Percentiles rank a stretch among this genome's conserved stretches.
phyloP scores from a whole-genome alignment of 2,329 filamentous ascomycete genomes.

The Fusarium heterosporum region DNA sequence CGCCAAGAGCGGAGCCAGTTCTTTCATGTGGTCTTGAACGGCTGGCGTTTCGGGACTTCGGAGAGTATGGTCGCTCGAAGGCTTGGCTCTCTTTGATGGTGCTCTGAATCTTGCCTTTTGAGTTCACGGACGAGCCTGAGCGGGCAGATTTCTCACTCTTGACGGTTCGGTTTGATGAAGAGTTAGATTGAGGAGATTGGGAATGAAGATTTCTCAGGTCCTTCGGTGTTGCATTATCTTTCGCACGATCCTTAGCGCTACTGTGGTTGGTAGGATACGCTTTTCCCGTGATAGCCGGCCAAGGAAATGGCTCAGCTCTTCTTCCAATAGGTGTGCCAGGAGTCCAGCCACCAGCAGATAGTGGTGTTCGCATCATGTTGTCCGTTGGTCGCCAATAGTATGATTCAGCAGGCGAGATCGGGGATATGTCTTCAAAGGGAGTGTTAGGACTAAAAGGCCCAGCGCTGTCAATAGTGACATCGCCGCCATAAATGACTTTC shows the following conservation, averaged over 20 bases:
- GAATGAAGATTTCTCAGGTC: background rate
- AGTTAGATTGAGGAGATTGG: slow-evolving; percentile 14
- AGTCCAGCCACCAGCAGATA: slow-evolving; percentile 13
- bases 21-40: slow-evolving; percentile 40
- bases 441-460: slow-evolving; percentile 34
- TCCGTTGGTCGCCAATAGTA: slow-evolving; percentile 38
- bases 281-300: slow-evolving; percentile 26
- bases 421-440: slow-evolving; percentile 38
- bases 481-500: slow-evolving; percentile 39
- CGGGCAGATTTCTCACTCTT: background rate
- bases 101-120: background rate
- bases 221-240: background rate
- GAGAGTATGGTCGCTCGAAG: slow-evolving; percentile 45
- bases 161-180: slow-evolving; percentile 15
- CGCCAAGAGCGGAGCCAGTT: slow-evolving; percentile 37
- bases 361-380: slow-evolving; percentile 25
- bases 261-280: background rate
- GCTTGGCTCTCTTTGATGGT: background rate
- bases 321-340: slow-evolving; percentile 34
- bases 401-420: slow-evolving; percentile 19
- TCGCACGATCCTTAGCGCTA: background rate
- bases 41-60: slow-evolving; percentile 55
- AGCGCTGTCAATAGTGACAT: slow-evolving; percentile 26
- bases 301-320: slow-evolving; percentile 40
- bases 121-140: slow-evolving; percentile 5